Evolutionary conservation across 768 basidiomycete genomes (phyloP).

Genomic region (Nevesoporus exiguus): DNA sequence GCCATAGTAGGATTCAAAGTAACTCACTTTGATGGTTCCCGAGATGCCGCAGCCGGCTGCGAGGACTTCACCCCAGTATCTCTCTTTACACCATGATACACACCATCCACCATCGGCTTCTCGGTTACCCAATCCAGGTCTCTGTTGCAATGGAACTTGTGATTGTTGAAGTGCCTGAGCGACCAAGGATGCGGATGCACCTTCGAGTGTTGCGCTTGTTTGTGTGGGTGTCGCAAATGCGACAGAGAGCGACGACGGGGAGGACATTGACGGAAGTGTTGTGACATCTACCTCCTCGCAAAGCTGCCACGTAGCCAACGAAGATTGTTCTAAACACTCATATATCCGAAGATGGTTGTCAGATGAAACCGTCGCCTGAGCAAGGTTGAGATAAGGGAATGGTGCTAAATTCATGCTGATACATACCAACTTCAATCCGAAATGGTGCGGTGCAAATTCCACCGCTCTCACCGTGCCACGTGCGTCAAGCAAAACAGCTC

Average conservation of each 20-base stretch:
- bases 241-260: constrained; percentile 48
- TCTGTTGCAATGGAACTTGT: constrained; percentile 31
- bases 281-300: constrained; percentile 74
- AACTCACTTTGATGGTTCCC: constrained; percentile 70
- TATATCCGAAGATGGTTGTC: constrained; percentile 88
- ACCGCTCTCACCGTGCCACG: constrained; percentile 82
- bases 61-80: constrained; percentile 91
- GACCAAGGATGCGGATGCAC: constrained; percentile 54
- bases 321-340: constrained; percentile 78
- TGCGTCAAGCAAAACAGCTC: constrained; percentile 74
- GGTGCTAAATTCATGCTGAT: not conserved
- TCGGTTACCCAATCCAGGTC: constrained; percentile 53
- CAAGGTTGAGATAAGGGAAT: not conserved
- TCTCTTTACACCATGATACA: constrained; percentile 93
- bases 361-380: constrained; percentile 80
- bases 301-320: constrained; percentile 70
- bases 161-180: constrained; percentile 62
- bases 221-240: constrained; percentile 73
- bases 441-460: constrained; percentile 84
- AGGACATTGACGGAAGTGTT: constrained; percentile 42
- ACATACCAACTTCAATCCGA: constrained; percentile 84
- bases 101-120: constrained; percentile 94
- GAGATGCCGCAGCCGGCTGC: constrained; percentile 72
- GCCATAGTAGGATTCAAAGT: not conserved
- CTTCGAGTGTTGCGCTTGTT: constrained; percentile 51